These are phyloP conservation scores for Astrothelium subdiscretum DNA, from an alignment of 495 filamentous ascomycete species.

Conservation along the genomic window DNA sequence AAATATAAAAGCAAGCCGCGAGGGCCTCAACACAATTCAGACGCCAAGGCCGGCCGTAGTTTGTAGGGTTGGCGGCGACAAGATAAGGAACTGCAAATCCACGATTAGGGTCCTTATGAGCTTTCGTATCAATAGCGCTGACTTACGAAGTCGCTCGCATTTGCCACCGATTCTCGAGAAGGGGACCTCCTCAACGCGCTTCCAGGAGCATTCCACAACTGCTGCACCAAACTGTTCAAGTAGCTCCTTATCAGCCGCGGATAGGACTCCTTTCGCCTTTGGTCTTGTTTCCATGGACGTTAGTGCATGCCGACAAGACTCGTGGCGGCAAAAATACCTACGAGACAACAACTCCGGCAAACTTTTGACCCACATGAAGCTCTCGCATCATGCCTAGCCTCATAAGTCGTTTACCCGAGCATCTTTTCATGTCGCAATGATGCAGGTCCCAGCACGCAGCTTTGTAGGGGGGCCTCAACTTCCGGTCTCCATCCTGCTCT, in stretches of 20 bases:
- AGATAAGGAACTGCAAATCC: constrained; percentile 92
- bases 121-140: too few species aligned
- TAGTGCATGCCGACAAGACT: constrained; percentile 1
- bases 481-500: constrained; percentile 24
- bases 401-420: constrained; percentile 90
- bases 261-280: constrained; percentile 76
- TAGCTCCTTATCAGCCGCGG: constrained; percentile 65
- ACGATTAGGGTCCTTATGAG: too few species aligned
- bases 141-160: constrained; percentile 66
- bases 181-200: constrained; percentile 78
- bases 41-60: constrained; percentile 90
- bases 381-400: constrained; percentile 86
- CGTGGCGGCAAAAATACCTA: constrained; percentile 25
- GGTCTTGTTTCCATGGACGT: constrained; percentile 39
- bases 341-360: constrained; percentile 82
- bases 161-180: constrained; percentile 89
- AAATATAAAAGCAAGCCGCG: constrained; percentile 85
- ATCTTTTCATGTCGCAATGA: constrained; percentile 94
- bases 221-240: constrained; percentile 85
- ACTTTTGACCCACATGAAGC: constrained; percentile 80
- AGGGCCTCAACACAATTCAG: constrained; percentile 93
- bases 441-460: constrained; percentile 96
- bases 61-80: constrained; percentile 91
- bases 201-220: constrained; percentile 97
- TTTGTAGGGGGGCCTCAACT: constrained; percentile 57